Conservation (phyloP, 2,329 filamentous ascomycete species). For the Orbilia blumenaviensis region DNA sequence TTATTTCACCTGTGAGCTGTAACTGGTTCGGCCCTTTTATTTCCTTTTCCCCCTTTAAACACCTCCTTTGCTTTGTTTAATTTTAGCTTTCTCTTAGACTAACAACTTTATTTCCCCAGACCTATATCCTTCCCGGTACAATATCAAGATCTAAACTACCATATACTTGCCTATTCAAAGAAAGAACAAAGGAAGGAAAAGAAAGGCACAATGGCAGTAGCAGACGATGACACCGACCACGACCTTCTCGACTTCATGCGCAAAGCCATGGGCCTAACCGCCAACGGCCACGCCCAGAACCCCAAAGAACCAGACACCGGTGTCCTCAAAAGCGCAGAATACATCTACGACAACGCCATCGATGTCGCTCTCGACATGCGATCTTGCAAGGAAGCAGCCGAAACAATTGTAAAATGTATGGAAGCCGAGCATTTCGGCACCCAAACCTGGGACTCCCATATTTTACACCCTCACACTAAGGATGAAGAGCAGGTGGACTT, state of each 20-base stretch:
- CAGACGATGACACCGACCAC: constrained; percentile 56
- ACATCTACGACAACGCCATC: constrained; percentile 89
- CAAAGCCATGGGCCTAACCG: constrained; percentile 54
- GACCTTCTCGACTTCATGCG: constrained; percentile 58
- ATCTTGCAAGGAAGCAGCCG: constrained; percentile 82
- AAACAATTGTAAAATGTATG: constrained; percentile 82
- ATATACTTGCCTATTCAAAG: no score
- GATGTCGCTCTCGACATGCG: constrained; percentile 89
- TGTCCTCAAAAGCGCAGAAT: constrained; percentile 82
- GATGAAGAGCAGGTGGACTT: constrained; percentile 85
- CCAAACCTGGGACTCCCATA: constrained; percentile 84
- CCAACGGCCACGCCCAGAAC: constrained; percentile 11
- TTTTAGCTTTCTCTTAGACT: neutral
- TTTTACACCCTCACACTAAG: constrained; percentile 84
- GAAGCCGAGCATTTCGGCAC: constrained; percentile 83
- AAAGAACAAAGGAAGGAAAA: neutral
- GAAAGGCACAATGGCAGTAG: neutral
- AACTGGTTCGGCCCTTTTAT: no score
- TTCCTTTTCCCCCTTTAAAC: neutral
- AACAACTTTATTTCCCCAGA: neutral
- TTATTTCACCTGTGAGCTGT: no score
- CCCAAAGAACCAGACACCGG: constrained; percentile 79
- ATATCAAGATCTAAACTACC: neutral
- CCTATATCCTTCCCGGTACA: no score
- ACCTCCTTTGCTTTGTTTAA: neutral